A percentile compares a stretch with the other conserved stretches of the same genome.
phyloP scores from a whole-genome alignment of 2,329 filamentous ascomycete species.

The Orbilia blumenaviensis region DNA sequence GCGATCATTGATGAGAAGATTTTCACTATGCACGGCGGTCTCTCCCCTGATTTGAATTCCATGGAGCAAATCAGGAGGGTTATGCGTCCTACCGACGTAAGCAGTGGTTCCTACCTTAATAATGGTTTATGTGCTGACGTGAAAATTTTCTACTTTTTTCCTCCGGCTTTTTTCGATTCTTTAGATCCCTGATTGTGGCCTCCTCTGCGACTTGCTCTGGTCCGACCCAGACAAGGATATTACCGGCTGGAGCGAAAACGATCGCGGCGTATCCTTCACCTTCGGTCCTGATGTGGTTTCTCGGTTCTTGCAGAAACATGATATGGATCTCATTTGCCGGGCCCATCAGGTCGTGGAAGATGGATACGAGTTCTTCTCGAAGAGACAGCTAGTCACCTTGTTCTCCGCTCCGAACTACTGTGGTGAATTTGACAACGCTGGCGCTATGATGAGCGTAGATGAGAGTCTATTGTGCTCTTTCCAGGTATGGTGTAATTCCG shows the following conservation, averaged over 20 bases:
- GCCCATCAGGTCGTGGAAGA: constrained; percentile 99
- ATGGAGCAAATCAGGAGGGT: constrained; percentile 99
- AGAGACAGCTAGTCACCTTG: constrained; percentile 93
- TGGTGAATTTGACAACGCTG: constrained; percentile 98
- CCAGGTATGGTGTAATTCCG: constrained; percentile 72
- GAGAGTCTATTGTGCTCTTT: constrained; percentile 98
- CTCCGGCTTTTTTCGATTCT: constrained; percentile 49
- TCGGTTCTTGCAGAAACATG: constrained; percentile 96
- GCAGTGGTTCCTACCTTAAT: constrained; percentile 61
- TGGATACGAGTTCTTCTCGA: constrained; percentile 99
- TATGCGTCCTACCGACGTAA: constrained; percentile 98
- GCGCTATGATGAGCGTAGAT: constrained; percentile 99
- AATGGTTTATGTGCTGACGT: constrained; percentile 56
- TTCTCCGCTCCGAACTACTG: constrained; percentile 99
- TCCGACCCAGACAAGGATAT: constrained; percentile 99
- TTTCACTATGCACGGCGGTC: constrained; percentile 98
- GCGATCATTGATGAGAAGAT: constrained; percentile 99
- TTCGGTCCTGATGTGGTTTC: constrained; percentile 98
- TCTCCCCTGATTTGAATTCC: constrained; percentile 96
- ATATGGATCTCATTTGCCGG: constrained; percentile 99
- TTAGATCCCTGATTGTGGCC: constrained; percentile 95
- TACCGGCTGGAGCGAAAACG: constrained; percentile 98
- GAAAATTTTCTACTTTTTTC: background rate
- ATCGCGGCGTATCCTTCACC: constrained; percentile 97
- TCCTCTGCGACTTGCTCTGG: constrained; percentile 97